Evolutionary conservation across 2,329 filamentous ascomycete species (phyloP).

Genomic region (Aspergillus jensenii): DNA sequence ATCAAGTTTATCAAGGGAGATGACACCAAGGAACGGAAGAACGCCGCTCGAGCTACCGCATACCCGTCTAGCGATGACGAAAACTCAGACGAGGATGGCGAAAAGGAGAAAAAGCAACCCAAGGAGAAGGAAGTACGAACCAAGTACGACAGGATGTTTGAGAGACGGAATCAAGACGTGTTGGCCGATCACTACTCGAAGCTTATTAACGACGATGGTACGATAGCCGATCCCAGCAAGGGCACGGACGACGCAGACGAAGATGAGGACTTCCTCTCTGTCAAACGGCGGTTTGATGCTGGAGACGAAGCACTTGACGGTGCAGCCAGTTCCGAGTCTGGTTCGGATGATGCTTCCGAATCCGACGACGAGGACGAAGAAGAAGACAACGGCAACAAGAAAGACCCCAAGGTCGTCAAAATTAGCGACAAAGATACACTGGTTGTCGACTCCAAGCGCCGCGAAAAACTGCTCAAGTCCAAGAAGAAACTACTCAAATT

Average conservation of each 20-base stretch:
- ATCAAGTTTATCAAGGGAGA: constrained; percentile 93
- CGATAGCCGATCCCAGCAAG: constrained; percentile 35
- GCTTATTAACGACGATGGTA: constrained; percentile 66
- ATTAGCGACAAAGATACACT: constrained; percentile 68
- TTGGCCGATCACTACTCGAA: constrained; percentile 92
- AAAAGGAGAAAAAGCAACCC: constrained; percentile 60
- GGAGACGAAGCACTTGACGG: constrained; percentile 57
- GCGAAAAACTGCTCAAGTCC: constrained; percentile 90
- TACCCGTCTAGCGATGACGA: constrained; percentile 58
- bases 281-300: constrained; percentile 82
- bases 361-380: constrained; percentile 30
- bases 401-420: constrained; percentile 40
- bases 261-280: constrained; percentile 78
- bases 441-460: constrained; percentile 88
- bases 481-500: constrained; percentile 93
- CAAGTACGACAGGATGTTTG: constrained; percentile 98
- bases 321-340: constrained; percentile 18
- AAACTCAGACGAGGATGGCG: constrained; percentile 47
- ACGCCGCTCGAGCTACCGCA: constrained; percentile 69
- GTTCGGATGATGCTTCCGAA: constrained; percentile 42
- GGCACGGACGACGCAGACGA: constrained; percentile 60
- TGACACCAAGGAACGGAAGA: constrained; percentile 83
- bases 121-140: constrained; percentile 69
- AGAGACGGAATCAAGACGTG: constrained; percentile 92
- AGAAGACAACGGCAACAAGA: constrained; percentile 28